These are phyloP conservation scores for Angophora floribunda DNA, from an alignment of 345 rosid genomes.

Conservation along the genomic window DNA sequence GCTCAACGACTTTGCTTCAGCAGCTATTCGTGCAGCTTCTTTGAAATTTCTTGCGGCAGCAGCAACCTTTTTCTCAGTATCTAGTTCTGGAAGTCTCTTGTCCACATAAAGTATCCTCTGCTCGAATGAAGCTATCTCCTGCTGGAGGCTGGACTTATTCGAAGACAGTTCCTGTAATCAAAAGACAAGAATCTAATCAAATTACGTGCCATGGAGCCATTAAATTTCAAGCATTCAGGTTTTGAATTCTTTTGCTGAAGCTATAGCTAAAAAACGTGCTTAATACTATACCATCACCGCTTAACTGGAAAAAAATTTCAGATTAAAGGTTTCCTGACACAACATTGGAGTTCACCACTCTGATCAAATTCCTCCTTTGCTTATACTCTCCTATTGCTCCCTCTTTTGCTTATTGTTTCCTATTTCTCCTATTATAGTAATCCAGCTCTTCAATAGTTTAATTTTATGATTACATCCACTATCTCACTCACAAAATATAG, in stretches of 20 bases:
- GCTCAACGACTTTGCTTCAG: slow-evolving; percentile 73
- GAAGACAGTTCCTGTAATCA: slow-evolving; percentile 61
- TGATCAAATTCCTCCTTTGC: neutral
- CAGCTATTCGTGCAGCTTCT: slow-evolving; percentile 88
- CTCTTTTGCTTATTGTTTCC: neutral
- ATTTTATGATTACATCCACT: neutral
- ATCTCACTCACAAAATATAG: neutral
- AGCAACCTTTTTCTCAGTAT: slow-evolving; percentile 85
- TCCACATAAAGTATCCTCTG: slow-evolving; percentile 66
- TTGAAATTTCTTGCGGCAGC: slow-evolving; percentile 83
- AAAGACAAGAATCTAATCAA: neutral
- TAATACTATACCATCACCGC: neutral
- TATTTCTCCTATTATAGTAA: neutral
- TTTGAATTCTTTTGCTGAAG: neutral
- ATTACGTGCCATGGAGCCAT: neutral
- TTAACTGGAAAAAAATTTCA: neutral
- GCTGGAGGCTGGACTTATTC: slow-evolving; percentile 74
- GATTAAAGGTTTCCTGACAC: neutral
- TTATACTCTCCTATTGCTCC: neutral
- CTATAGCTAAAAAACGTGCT: neutral
- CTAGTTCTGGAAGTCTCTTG: slow-evolving; percentile 78
- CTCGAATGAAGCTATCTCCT: slow-evolving; percentile 54
- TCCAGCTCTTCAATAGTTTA: neutral
- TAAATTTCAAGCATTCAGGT: neutral
- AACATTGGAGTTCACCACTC: neutral